A percentile compares a stretch with the other conserved stretches of the same genome.
Evolutionary conservation across 345 rosid genomes (phyloP).

Genomic region (Eucalyptus lansdowneana): DNA sequence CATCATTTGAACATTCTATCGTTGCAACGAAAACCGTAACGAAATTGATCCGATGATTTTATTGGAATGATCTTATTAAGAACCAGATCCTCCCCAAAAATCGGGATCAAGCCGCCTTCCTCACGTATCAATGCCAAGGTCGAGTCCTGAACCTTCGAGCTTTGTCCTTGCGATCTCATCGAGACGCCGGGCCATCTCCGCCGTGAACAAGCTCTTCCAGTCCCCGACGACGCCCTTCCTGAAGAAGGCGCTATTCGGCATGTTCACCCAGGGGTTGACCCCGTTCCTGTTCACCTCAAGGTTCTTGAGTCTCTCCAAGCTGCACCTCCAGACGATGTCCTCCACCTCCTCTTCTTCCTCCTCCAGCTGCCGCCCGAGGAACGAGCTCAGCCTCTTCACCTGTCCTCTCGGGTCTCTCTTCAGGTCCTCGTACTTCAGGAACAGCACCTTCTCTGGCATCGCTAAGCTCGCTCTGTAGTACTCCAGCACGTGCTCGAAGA

Average conservation of each 20-base stretch:
- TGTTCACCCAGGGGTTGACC: neutral
- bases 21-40: neutral
- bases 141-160: constrained; percentile 9
- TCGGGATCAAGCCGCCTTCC: neutral
- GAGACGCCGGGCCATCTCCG: neutral
- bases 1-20: neutral
- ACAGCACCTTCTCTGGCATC: constrained; percentile 5
- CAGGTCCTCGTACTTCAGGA: constrained; percentile 25
- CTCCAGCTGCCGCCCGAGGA: neutral
- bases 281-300: constrained; percentile 24
- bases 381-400: constrained; percentile 8
- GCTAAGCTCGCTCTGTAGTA: constrained; percentile 11
- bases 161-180: neutral
- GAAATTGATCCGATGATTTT: too few relatives aligned
- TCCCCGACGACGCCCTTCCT: constrained; percentile 22
- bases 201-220: constrained; percentile 11
- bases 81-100: neutral
- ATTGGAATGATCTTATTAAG: neutral
- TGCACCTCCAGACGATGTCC: constrained; percentile 8
- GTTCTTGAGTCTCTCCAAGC: constrained; percentile 25
- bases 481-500: constrained; percentile 15
- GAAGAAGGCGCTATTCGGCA: constrained; percentile 9
- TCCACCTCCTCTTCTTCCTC: constrained; percentile 14
- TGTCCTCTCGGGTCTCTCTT: constrained; percentile 1
- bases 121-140: neutral